Conservation (phyloP, 2,329 filamentous ascomycete genomes). For the Graphilbum ipis-grandicollis region DNA sequence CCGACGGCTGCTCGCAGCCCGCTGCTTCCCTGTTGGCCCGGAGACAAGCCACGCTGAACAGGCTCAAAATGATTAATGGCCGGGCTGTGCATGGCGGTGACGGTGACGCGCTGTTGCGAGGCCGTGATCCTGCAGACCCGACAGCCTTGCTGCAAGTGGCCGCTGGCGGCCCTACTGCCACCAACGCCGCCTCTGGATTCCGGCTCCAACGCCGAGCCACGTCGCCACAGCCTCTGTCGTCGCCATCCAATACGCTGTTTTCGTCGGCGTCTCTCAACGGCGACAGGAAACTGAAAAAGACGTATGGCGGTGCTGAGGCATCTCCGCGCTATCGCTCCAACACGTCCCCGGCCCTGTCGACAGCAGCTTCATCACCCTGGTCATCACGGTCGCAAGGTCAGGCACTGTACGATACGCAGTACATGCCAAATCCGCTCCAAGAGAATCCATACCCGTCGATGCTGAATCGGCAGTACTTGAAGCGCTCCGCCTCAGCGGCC, state of each 20-base stretch:
- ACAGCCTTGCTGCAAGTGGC: too few species aligned
- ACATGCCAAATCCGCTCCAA: slow-evolving; percentile 7
- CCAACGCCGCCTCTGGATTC: not conserved
- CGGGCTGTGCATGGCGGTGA: slow-evolving; percentile 18
- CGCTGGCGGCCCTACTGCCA: not conserved
- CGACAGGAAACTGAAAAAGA: slow-evolving; percentile 7
- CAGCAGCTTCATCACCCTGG: not conserved
- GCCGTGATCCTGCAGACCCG: too few species aligned
- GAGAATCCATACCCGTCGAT: slow-evolving; percentile 10
- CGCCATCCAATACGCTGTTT: slow-evolving; percentile 28
- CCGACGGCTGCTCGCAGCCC: slow-evolving; percentile 13
- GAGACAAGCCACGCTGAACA: slow-evolving; percentile 40
- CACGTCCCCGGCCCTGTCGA: slow-evolving; percentile 27
- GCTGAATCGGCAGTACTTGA: not conserved
- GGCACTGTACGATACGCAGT: too few species aligned
- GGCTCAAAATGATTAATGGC: slow-evolving; percentile 35
- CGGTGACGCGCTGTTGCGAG: too few species aligned
- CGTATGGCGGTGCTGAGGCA: too few species aligned
- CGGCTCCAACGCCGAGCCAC: slow-evolving; percentile 23
- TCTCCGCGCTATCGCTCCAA: slow-evolving; percentile 31
- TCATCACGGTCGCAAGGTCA: not conserved
- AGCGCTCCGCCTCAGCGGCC: not conserved
- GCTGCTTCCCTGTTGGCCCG: slow-evolving; percentile 31
- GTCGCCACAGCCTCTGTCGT: slow-evolving; percentile 27
- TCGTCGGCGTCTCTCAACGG: slow-evolving; percentile 17